Evolutionary conservation across 1,139 yeast genomes (phyloP), one percentile per base, ranked within the genome.

Genomic region (Pichia sp.): DNA sequence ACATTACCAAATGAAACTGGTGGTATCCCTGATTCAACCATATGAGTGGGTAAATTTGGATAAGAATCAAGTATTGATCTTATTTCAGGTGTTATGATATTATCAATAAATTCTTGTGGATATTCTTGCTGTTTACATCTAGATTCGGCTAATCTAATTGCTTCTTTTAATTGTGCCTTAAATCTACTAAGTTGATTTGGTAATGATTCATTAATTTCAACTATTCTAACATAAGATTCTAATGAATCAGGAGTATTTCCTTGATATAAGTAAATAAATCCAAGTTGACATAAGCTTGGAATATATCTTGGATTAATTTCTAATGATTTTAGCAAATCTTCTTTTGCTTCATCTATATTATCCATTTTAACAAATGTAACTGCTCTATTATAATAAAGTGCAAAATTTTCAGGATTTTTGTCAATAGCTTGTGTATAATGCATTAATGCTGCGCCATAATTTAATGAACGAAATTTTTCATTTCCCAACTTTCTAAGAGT

Each of bases 271-370:
- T 56, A 56, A 41, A 63, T 47, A 43, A 61, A 68, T 1, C 59
- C 71, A 4, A 66, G 46, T 45, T 70, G 56, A 25, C 68, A 58
- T 52, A 65, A 57, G n/a, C 66, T 66, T 20, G 68, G 65, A 32
- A 67, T 60, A 47, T 60, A 65, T 6, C 55, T 55, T 1, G 68
- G 63, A 20, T 61, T 57, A 1, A 65, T 33, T 16, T 54, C 54
- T 7, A 61, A 46, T 7, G 71, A 62, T 30, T 51, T 58, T 23
- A 48, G 30, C 29, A 66, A 48, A 49, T 68, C 72, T 5, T 46
- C 50, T 30, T 61, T 60, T 1, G 71, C 69, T 35, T 60, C 63
- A 4, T 62, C 61, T 44, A 57, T 55, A 12, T 61, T 52, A 31
- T 63, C 65, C 41, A 65, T 46, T 30, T 59, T 57, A 16, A 66